Percentiles rank a stretch among this genome's conserved stretches.
Evolutionary conservation across 164 flowering plant genomes (phyloP).

Genomic region (grape (Vitis vinifera)): DNA sequence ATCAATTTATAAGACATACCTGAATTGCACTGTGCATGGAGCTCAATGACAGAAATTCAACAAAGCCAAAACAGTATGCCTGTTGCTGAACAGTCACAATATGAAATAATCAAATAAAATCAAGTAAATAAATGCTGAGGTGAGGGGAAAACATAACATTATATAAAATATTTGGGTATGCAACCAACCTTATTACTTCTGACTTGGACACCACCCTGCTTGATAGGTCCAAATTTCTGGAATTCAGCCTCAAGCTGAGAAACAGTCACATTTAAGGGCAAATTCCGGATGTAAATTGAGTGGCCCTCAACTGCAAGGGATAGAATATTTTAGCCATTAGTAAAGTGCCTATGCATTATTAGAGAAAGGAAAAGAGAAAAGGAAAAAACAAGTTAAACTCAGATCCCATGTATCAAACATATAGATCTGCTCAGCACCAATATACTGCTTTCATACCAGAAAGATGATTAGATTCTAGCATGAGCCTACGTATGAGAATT

Average conservation of each 20-base stretch:
- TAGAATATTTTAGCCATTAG: neutral
- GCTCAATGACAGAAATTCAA: constrained; percentile 57
- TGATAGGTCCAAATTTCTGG: constrained; percentile 74
- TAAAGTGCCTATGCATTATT: neutral
- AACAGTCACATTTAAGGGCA: constrained; percentile 50
- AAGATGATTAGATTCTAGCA: neutral
- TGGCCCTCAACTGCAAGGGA: constrained; percentile 54
- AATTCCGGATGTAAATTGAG: constrained; percentile 64
- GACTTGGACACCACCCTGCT: constrained; percentile 80
- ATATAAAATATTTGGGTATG: neutral
- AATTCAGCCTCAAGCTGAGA: constrained; percentile 64
- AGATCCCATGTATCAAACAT: constrained; percentile 3
- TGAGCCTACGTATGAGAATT: neutral
- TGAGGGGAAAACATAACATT: neutral
- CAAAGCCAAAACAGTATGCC: constrained; percentile 88
- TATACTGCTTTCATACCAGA: neutral
- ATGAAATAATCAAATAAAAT: neutral
- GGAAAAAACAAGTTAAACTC: neutral
- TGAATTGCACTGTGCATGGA: constrained; percentile 66
- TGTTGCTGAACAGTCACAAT: constrained; percentile 41
- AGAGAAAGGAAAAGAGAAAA: neutral
- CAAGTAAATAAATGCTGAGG: neutral
- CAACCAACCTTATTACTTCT: constrained; percentile 66
- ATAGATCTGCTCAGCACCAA: neutral
- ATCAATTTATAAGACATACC: constrained; percentile 33